Evolutionary conservation across 345 rosid species (phyloP).

Genomic region (Eutrema yunnanense): DNA sequence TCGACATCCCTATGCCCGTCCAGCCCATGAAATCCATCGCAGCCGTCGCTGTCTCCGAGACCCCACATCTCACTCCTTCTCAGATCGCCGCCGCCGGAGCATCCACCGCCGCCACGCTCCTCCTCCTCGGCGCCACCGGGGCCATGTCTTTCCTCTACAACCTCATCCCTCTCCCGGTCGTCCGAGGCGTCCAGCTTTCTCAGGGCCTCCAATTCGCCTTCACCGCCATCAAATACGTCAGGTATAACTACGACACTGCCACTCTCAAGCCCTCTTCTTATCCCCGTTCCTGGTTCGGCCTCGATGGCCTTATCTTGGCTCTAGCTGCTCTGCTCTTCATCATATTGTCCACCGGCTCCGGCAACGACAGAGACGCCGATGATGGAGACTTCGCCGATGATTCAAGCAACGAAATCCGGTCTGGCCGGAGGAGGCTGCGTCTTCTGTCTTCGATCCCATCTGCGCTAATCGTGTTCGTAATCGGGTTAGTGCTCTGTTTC

Average conservation of each 20-base stretch:
- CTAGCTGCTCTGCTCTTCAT: slow-evolving; percentile 51
- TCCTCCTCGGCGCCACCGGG: slow-evolving; percentile 64
- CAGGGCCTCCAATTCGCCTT: slow-evolving; percentile 89
- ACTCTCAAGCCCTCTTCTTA: slow-evolving; percentile 56
- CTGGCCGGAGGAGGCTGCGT: slow-evolving; percentile 37
- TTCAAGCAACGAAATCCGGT: not conserved
- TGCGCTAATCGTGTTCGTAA: slow-evolving; percentile 47
- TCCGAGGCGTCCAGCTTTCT: slow-evolving; percentile 92
- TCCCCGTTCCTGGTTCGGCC: slow-evolving; percentile 68
- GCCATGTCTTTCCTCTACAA: slow-evolving; percentile 73
- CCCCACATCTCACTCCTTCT: slow-evolving; percentile 57
- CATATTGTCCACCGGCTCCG: slow-evolving; percentile 63
- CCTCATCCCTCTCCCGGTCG: slow-evolving; percentile 77
- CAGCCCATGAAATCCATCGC: slow-evolving; percentile 92
- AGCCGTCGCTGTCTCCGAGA: slow-evolving; percentile 67
- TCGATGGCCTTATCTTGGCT: slow-evolving; percentile 69
- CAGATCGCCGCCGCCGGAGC: slow-evolving; percentile 67
- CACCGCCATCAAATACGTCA: slow-evolving; percentile 76
- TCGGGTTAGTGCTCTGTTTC: slow-evolving; percentile 6
- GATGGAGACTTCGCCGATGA: not conserved
- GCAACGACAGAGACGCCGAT: slow-evolving; percentile 20
- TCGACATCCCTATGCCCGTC: slow-evolving; percentile 78
- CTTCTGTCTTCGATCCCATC: slow-evolving; percentile 57
- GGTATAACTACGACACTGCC: slow-evolving; percentile 56
- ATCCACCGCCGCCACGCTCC: slow-evolving; percentile 53